Evolutionary conservation across 108 stramenopile genomes (phyloP).

Genomic region (Pseudonitzschia pungens): DNA sequence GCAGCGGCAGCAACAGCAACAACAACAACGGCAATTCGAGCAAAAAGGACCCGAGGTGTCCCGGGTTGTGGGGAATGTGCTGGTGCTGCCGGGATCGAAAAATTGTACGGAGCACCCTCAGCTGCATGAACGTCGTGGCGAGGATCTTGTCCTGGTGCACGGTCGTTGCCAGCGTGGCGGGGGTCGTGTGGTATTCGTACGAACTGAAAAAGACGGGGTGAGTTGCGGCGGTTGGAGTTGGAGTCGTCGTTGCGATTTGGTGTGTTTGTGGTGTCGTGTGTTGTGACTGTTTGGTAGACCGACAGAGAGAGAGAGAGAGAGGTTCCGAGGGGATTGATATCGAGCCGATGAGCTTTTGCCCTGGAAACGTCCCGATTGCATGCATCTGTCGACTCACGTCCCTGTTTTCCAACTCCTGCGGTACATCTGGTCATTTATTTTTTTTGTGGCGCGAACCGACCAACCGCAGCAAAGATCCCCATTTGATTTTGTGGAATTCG

Average conservation of each 20-base stretch:
- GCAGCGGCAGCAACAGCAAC: slow-evolving; percentile 1
- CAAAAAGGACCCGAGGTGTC: background rate
- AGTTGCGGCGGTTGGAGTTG: slow-evolving; percentile 22
- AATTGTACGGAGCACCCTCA: slow-evolving; percentile 48
- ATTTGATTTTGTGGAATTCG: slow-evolving; percentile 88
- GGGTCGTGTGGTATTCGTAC: slow-evolving; percentile 76
- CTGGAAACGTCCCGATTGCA: too few relatives aligned
- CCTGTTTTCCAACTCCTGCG: background rate
- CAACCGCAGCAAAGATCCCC: slow-evolving; percentile 62
- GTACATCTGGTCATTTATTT: background rate
- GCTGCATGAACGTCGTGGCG: slow-evolving; percentile 76
- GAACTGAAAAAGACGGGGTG: slow-evolving; percentile 82
- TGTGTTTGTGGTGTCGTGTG: too few relatives aligned
- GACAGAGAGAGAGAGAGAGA: too few relatives aligned
- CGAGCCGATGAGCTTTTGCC: too few relatives aligned
- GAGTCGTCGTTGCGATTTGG: too few relatives aligned
- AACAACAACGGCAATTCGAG: background rate
- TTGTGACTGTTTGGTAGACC: too few relatives aligned
- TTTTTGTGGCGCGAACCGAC: background rate
- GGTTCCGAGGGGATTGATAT: too few relatives aligned
- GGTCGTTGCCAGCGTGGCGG: slow-evolving; percentile 52
- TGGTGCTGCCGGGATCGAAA: slow-evolving; percentile 26
- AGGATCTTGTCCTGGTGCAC: slow-evolving; percentile 64
- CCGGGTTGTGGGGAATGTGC: slow-evolving; percentile 11
- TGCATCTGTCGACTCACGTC: background rate